Conservation (phyloP, 2,329 filamentous ascomycete species). For the Rachicladosporium sp. region DNA sequence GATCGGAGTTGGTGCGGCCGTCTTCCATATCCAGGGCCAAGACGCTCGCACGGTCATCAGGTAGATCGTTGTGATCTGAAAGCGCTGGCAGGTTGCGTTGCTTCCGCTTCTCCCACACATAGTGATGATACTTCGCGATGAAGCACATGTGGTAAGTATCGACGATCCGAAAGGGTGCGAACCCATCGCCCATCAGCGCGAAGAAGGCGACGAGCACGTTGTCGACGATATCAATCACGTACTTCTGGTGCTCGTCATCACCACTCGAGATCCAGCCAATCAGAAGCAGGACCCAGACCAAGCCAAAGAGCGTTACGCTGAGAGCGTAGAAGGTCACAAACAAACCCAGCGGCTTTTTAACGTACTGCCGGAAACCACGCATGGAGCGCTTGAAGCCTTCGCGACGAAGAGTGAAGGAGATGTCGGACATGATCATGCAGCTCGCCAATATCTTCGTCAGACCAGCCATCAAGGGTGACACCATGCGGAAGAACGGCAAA, state of each 20-base stretch:
- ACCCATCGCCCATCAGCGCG: conserved; percentile 48
- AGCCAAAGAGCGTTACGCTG: conserved; percentile 70
- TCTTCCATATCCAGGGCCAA: conserved; percentile 23
- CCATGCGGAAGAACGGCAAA: conserved; percentile 73
- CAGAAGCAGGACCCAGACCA: conserved; percentile 82
- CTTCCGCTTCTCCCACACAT: conserved; percentile 52
- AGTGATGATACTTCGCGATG: conserved; percentile 58
- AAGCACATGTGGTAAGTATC: conserved; percentile 84
- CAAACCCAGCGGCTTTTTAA: conserved; percentile 62
- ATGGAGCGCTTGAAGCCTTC: conserved; percentile 68
- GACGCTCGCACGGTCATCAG: conserved; percentile 25
- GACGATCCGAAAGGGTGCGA: conserved; percentile 59
- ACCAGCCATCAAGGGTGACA: conserved; percentile 61
- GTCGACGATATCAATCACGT: conserved; percentile 42
- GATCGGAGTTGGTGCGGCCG: conserved; percentile 13
- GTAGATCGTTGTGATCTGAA: conserved; percentile 58
- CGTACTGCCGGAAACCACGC: conserved; percentile 71
- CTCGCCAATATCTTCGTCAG: conserved; percentile 57
- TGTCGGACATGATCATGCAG: conserved; percentile 80
- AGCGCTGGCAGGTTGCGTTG: conserved; percentile 49
- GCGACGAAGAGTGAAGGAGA: conserved; percentile 67
- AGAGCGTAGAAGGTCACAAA: conserved; percentile 73
- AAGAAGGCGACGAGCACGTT: conserved; percentile 50
- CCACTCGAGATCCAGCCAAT: conserved; percentile 81
- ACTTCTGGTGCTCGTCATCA: conserved; percentile 46